A percentile compares a stretch with the other conserved stretches of the same genome.
Evolutionary conservation across 2,329 filamentous ascomycete species (phyloP).

Genomic region (Metarhizium anisopliae): DNA sequence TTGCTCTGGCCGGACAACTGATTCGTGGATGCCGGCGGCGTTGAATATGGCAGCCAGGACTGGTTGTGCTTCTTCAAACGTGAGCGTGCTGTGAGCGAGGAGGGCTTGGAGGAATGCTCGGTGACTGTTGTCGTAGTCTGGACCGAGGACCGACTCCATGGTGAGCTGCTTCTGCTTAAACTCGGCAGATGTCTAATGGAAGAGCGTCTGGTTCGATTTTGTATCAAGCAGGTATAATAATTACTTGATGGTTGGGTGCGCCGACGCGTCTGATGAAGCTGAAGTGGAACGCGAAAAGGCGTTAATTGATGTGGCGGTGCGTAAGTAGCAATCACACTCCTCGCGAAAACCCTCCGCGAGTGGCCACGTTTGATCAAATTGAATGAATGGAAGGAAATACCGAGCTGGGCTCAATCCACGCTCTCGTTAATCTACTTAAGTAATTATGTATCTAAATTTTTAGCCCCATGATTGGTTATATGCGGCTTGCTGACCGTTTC

Average conservation of each 20-base stretch:
- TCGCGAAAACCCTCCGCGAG: no score
- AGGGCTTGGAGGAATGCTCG: conserved; percentile 88
- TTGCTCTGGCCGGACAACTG: conserved; percentile 45
- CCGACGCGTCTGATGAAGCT: no score
- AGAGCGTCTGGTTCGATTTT: background rate
- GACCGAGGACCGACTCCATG: conserved; percentile 21
- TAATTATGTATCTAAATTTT: no score
- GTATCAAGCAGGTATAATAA: no score
- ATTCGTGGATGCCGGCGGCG: conserved; percentile 30
- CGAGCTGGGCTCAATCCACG: no score
- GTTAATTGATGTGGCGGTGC: background rate
- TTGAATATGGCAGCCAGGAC: conserved; percentile 70
- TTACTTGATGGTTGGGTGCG: no score
- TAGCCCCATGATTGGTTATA: no score
- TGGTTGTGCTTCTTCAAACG: conserved; percentile 61
- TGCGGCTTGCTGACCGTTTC: no score
- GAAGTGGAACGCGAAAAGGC: background rate
- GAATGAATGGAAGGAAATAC: no score
- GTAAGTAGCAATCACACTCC: no score
- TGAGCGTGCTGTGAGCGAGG: conserved; percentile 68
- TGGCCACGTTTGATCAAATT: no score
- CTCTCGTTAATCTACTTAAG: no score
- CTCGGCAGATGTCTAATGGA: background rate
- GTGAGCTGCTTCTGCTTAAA: background rate
- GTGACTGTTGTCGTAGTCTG: conserved; percentile 52